Evolutionary conservation across 768 basidiomycete species (phyloP).

Genomic region (Wakefieldia striispora): DNA sequence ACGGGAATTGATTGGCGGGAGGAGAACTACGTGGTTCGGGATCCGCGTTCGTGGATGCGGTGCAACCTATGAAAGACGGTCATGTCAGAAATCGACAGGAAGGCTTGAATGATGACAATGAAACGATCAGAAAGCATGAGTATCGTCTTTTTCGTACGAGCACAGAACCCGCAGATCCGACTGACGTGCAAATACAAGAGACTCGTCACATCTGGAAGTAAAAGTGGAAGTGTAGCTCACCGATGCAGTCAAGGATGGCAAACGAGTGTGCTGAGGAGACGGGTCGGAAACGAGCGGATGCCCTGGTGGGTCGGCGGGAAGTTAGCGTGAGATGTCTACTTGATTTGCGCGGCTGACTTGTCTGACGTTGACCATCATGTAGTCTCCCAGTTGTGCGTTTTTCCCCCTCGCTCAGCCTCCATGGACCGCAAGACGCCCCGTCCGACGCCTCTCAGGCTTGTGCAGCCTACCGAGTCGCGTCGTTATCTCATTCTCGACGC

Average conservation of each 20-base stretch:
- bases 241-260: background rate
- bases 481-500: conserved; percentile 14
- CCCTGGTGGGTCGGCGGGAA: background rate
- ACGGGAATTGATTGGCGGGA: background rate
- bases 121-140: conserved; percentile 42
- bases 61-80: conserved; percentile 2
- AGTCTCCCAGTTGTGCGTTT: background rate
- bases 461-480: conserved; percentile 17
- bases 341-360: conserved; percentile 18
- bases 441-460: conserved; percentile 15
- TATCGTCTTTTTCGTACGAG: conserved; percentile 35
- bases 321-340: conserved; percentile 2
- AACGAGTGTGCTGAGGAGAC: too few species aligned
- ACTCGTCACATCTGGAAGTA: conserved; percentile 40
- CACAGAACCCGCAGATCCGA: conserved; percentile 38
- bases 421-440: conserved; percentile 7
- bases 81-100: conserved; percentile 4
- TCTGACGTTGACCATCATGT: background rate
- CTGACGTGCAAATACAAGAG: conserved; percentile 63
- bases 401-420: too few species aligned
- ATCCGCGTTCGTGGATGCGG: background rate
- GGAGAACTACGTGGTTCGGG: background rate
- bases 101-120: background rate
- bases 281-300: conserved; percentile 3
- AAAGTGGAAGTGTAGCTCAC: conserved; percentile 16